phyloP scores from a whole-genome alignment of 2,329 filamentous ascomycete species.

The Teratosphaeria viscida region DNA sequence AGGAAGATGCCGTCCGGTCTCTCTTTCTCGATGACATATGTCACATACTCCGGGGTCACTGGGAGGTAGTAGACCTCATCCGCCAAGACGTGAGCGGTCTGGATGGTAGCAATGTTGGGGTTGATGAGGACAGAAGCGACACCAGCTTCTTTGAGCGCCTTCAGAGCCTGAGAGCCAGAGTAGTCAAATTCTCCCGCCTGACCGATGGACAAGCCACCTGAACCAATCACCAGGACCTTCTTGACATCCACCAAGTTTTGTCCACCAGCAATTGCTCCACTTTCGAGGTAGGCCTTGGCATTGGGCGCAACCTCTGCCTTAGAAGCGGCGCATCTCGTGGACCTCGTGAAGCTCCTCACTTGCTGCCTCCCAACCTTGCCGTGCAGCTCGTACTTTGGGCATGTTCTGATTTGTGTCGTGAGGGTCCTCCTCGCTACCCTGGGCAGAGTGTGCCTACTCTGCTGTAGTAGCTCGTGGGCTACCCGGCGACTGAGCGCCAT shows the following conservation, averaged over 20 bases:
- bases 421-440: slow-evolving; percentile 19
- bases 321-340: slow-evolving; percentile 18
- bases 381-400: slow-evolving; percentile 8
- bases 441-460: slow-evolving; percentile 13
- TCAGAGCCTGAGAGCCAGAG: slow-evolving; percentile 91
- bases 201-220: slow-evolving; percentile 89
- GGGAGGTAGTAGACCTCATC: slow-evolving; percentile 98
- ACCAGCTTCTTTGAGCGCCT: slow-evolving; percentile 91
- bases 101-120: slow-evolving; percentile 96
- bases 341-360: slow-evolving; percentile 17
- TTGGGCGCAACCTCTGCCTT: slow-evolving; percentile 61
- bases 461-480: slow-evolving; percentile 19
- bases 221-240: slow-evolving; percentile 94
- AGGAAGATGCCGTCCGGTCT: slow-evolving; percentile 94
- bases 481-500: slow-evolving; percentile 26
- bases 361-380: slow-evolving; percentile 10
- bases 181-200: slow-evolving; percentile 98
- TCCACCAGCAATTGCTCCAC: slow-evolving; percentile 70
- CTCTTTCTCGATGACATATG: slow-evolving; percentile 94
- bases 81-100: slow-evolving; percentile 90
- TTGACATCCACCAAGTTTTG: slow-evolving; percentile 77
- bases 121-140: slow-evolving; percentile 90
- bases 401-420: slow-evolving; percentile 13
- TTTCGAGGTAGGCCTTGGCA: slow-evolving; percentile 78
- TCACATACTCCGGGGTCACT: slow-evolving; percentile 94